Evolutionary conservation across 2,329 filamentous ascomycete genomes (phyloP).

Genomic region (Xylaria sp.): DNA sequence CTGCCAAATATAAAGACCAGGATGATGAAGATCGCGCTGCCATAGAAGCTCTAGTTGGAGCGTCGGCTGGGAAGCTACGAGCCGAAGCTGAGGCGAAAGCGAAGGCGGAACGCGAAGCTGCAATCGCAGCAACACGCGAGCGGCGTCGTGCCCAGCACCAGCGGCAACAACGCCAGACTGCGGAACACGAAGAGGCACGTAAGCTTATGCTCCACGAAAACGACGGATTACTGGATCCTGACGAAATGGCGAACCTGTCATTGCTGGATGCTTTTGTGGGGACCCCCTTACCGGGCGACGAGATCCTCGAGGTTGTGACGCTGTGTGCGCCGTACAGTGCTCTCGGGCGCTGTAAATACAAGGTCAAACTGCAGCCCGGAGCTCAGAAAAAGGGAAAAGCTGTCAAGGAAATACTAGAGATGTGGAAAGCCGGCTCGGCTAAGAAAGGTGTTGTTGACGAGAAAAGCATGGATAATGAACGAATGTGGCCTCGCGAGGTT

Average conservation of each 20-base stretch:
- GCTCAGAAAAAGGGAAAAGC: conserved; percentile 90
- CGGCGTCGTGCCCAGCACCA: conserved; percentile 76
- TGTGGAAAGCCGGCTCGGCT: conserved; percentile 64
- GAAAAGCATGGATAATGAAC: conserved; percentile 57
- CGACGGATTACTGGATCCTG: conserved; percentile 55
- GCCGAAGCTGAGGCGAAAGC: conserved; percentile 63
- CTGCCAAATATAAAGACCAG: conserved; percentile 85
- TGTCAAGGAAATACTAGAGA: conserved; percentile 79
- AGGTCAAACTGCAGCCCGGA: conserved; percentile 89
- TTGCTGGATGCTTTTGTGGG: conserved; percentile 70
- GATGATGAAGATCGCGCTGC: conserved; percentile 87
- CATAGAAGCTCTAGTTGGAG: conserved; percentile 82
- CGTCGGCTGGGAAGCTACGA: conserved; percentile 60
- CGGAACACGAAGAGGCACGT: conserved; percentile 68
- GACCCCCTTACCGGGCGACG: conserved; percentile 72
- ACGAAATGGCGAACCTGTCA: conserved; percentile 49
- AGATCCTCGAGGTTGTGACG: conserved; percentile 63
- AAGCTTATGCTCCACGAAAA: conserved; percentile 55
- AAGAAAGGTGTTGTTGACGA: conserved; percentile 59
- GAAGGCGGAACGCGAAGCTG: conserved; percentile 65
- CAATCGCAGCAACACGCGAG: conserved; percentile 64
- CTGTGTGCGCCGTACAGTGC: conserved; percentile 62
- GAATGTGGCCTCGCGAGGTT: conserved; percentile 79
- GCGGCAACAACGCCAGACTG: conserved; percentile 67
- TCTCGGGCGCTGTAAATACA: conserved; percentile 75